Evolutionary conservation across 1,139 yeast genomes (phyloP).

Genomic region (Blastobotrys arbuscula): DNA sequence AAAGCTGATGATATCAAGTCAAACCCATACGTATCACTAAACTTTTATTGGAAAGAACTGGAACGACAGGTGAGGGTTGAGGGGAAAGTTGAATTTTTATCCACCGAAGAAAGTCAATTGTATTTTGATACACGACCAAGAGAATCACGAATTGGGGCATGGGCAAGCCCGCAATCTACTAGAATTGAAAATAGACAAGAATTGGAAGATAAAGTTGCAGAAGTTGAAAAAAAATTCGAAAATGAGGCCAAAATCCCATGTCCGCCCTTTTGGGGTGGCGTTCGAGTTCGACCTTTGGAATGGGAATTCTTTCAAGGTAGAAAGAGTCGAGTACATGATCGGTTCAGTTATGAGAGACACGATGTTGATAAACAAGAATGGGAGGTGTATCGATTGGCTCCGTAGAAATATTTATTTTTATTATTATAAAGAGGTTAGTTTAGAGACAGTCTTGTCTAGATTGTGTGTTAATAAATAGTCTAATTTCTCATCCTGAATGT

Average conservation of each 20-base stretch:
- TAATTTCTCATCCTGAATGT: background rate
- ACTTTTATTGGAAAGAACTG: conserved; percentile 87
- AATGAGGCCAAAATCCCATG: conserved; percentile 63
- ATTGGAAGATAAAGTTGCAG: conserved; percentile 48
- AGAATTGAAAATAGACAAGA: conserved; percentile 53
- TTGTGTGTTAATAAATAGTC: background rate
- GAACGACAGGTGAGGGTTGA: conserved; percentile 94
- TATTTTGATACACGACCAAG: conserved; percentile 86
- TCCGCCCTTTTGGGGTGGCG: conserved; percentile 95
- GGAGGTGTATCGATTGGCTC: conserved; percentile 68
- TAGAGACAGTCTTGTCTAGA: conserved; percentile 9
- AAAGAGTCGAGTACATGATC: conserved; percentile 81
- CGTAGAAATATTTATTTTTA: conserved; percentile 35
- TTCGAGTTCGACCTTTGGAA: conserved; percentile 79
- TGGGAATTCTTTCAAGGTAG: conserved; percentile 99
- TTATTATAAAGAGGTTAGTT: background rate
- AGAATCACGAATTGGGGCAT: conserved; percentile 91
- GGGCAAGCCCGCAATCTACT: conserved; percentile 89
- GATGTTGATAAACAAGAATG: conserved; percentile 42
- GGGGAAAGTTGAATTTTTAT: conserved; percentile 71
- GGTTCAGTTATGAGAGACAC: conserved; percentile 67
- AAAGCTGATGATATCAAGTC: conserved; percentile 64
- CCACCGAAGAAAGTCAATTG: conserved; percentile 65
- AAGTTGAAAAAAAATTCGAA: conserved; percentile 51
- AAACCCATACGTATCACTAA: conserved; percentile 75